Conservation (phyloP, 2,329 filamentous ascomycete genomes). For the Penicillium paneum region DNA sequence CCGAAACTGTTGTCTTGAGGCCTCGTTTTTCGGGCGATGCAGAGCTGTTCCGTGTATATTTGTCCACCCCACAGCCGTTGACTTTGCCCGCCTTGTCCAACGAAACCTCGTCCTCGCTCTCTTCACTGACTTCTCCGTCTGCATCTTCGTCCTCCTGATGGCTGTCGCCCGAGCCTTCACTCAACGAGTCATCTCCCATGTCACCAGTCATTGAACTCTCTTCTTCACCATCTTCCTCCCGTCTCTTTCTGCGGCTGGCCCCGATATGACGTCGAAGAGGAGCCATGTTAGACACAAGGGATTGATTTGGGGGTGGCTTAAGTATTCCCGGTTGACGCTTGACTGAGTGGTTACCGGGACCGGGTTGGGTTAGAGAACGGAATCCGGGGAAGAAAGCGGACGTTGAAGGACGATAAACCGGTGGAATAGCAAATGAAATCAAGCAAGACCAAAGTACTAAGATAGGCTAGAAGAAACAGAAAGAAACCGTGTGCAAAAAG, state of each 20-base stretch:
- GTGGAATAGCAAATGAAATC: background rate
- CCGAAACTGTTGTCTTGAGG: constrained; percentile 44
- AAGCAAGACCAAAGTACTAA: constrained; percentile 10
- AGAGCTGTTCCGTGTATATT: constrained; percentile 37
- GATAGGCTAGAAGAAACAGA: constrained; percentile 3
- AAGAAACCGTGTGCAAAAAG: constrained; percentile 6
- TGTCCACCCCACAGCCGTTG: constrained; percentile 28
- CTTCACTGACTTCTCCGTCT: constrained; percentile 58
- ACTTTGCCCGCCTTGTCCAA: constrained; percentile 23
- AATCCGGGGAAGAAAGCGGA: constrained; percentile 18
- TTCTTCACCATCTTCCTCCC: constrained; percentile 50
- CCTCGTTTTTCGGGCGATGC: constrained; percentile 31
- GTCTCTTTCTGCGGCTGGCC: constrained; percentile 44
- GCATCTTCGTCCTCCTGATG: constrained; percentile 59
- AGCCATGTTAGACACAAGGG: constrained; percentile 35
- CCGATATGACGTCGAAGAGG: constrained; percentile 44
- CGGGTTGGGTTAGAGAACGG: constrained; percentile 12
- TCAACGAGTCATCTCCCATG: constrained; percentile 60
- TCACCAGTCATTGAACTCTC: constrained; percentile 50
- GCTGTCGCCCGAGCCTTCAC: constrained; percentile 58
- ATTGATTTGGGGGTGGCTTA: background rate
- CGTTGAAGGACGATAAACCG: constrained; percentile 20
- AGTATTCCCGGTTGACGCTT: background rate
- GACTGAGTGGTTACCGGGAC: constrained; percentile 6
- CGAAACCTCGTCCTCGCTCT: constrained; percentile 51